Percentiles rank a stretch among this genome's conserved stretches.
These are phyloP conservation scores for Batkoa obscura DNA, from an alignment of 371 early-diverging fungal genomes.

Conservation along the genomic window DNA sequence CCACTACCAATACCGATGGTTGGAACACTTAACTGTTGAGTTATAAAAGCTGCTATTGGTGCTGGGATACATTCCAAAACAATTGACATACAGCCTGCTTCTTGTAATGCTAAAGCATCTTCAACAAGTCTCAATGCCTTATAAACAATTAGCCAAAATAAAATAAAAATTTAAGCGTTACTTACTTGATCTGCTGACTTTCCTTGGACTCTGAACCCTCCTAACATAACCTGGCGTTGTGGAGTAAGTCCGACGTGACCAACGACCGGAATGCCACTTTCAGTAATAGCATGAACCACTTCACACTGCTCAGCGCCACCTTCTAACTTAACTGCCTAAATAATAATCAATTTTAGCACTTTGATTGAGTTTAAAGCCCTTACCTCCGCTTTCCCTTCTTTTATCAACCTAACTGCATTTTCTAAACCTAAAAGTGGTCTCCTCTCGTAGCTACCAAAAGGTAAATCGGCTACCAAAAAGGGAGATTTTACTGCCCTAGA, in stretches of 20 bases:
- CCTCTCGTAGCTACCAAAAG: constrained; percentile 80
- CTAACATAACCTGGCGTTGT: constrained; percentile 65
- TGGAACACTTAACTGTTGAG: constrained; percentile 50
- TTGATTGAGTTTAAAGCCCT: neutral
- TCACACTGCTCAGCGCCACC: constrained; percentile 71
- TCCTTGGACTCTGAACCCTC: constrained; percentile 86
- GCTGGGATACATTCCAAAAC: constrained; percentile 89
- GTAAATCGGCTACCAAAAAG: constrained; percentile 74
- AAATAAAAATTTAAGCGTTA: constrained; percentile 1
- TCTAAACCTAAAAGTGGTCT: constrained; percentile 48
- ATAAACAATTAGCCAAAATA: neutral
- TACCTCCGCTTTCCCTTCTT: constrained; percentile 76
- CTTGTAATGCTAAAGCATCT: constrained; percentile 75
- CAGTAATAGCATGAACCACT: constrained; percentile 47
- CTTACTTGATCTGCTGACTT: constrained; percentile 48
- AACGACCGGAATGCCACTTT: constrained; percentile 76
- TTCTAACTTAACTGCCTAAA: constrained; percentile 62
- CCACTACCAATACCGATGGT: constrained; percentile 97
- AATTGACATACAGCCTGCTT: constrained; percentile 78
- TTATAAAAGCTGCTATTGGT: constrained; percentile 66
- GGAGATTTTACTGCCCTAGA: constrained; percentile 52
- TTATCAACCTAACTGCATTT: constrained; percentile 56
- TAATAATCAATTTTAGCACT: neutral
- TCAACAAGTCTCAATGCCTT: constrained; percentile 49
- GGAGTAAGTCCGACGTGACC: constrained; percentile 92